A percentile compares a stretch with the other conserved stretches of the same genome.
phyloP scores from a whole-genome alignment of 345 rosid genomes.

The Firmiana major region DNA sequence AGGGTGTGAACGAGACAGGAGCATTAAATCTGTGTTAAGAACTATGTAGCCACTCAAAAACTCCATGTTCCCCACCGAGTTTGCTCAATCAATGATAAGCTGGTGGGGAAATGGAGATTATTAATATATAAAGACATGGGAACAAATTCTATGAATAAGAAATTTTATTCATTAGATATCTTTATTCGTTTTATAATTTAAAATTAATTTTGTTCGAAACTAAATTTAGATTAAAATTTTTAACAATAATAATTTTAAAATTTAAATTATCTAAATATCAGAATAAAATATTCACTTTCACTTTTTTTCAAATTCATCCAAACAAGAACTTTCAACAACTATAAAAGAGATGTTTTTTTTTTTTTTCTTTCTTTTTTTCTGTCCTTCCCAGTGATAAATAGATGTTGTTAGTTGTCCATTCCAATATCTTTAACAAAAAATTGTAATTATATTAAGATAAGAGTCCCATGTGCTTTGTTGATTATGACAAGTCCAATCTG shows the following conservation, averaged over 20 bases:
- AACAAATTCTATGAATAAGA: neutral
- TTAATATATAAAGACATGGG: neutral
- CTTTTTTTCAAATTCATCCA: too few species aligned
- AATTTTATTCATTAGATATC: too few species aligned
- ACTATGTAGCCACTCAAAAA: neutral
- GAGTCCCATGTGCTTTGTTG: slow-evolving; percentile 32
- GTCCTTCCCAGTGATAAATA: slow-evolving; percentile 26
- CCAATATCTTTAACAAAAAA: slow-evolving; percentile 3
- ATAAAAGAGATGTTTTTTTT: slow-evolving; percentile 18
- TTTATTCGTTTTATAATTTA: too few species aligned
- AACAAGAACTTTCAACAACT: slow-evolving; percentile 5
- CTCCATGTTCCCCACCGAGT: neutral
- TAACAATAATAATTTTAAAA: too few species aligned
- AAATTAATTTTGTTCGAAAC: too few species aligned
- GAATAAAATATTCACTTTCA: too few species aligned
- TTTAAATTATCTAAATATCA: too few species aligned
- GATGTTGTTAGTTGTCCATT: slow-evolving; percentile 8
- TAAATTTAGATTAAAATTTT: too few species aligned
- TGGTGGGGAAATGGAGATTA: neutral
- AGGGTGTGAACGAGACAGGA: too few species aligned
- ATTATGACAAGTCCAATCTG: slow-evolving; percentile 16
- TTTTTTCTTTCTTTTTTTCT: slow-evolving; percentile 16
- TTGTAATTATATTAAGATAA: neutral
- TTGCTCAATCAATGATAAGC: neutral
- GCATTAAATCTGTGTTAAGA: neutral